phyloP scores from a whole-genome alignment of 2,329 filamentous ascomycete genomes.

The Eurotiales sp. region DNA sequence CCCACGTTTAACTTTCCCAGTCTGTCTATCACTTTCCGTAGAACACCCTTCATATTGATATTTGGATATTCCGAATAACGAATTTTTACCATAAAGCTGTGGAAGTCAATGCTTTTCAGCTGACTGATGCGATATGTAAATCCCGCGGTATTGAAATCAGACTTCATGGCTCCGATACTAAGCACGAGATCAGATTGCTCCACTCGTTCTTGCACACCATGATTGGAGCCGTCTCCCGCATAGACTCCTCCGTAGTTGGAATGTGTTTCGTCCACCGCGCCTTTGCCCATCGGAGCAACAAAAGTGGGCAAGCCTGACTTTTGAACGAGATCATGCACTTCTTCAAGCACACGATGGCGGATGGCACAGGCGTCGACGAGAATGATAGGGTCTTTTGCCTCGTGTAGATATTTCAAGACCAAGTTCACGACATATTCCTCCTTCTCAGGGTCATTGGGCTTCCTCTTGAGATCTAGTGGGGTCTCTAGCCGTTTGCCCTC shows the following conservation, averaged over 20 bases:
- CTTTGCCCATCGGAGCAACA: constrained; percentile 82
- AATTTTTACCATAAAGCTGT: constrained; percentile 69
- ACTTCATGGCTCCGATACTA: constrained; percentile 37
- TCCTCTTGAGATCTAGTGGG: constrained; percentile 61
- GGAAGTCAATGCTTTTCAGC: constrained; percentile 75
- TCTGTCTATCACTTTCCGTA: constrained; percentile 64
- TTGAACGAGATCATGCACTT: constrained; percentile 66
- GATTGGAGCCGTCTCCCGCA: constrained; percentile 68
- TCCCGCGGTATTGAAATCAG: constrained; percentile 56
- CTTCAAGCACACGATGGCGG: constrained; percentile 66
- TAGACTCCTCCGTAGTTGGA: constrained; percentile 76
- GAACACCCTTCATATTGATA: constrained; percentile 72
- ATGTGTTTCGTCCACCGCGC: constrained; percentile 70
- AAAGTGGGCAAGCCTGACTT: constrained; percentile 74
- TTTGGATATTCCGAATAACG: constrained; percentile 75
- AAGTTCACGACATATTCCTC: constrained; percentile 76
- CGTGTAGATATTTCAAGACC: constrained; percentile 65
- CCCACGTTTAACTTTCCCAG: constrained; percentile 56
- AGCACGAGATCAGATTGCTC: constrained; percentile 39
- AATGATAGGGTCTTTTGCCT: constrained; percentile 68
- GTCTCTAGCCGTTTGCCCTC: constrained; percentile 66
- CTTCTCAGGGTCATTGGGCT: constrained; percentile 62
- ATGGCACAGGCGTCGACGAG: constrained; percentile 78
- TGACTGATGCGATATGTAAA: constrained; percentile 77
- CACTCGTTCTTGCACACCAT: constrained; percentile 36